Base-by-base conservation (phyloP, 1,284 basidiomycete species). In the Malassezia restricta region DNA sequence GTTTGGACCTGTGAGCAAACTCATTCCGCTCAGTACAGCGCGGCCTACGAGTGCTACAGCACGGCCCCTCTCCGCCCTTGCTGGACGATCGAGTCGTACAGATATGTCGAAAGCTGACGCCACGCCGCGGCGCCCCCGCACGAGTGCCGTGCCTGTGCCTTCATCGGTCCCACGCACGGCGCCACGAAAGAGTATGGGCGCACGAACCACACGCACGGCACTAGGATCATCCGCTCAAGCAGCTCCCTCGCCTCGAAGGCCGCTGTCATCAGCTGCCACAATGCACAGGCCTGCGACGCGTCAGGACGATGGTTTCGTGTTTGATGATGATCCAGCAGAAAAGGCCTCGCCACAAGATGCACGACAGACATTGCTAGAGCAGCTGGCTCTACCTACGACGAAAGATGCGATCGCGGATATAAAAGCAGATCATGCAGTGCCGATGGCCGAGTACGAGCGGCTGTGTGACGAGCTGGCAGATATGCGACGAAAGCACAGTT, bases 1-100 rank as follows among this genome's bases (percentile, higher is more conserved):
- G 40, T 98, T 96, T 71, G 84, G 91, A 30, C 82, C 84, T 6
- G 78, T 81, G 0, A 77, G 80, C 43, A 94, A 94, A 71, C 80
- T 96, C 24, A 53, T 62, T 4, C 56, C 56, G 14, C 46, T 68
- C 46, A 58, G 54, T 32, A 46, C 57, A 8, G 43, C 45, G 7
- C 58, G 65, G 15, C 62, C 62, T 0, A 63, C 56, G 29, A 66
- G 66, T 46, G 68, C 68, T 5, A 65, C 65, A 2, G 62, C 67
- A 5, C 61, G 69, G 8, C 69, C 69, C 4, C 63, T 63, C 30
- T 68, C 66, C 11, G 60, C 69, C 38, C 49, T 70, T 49, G 68
- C 68, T 9, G 56, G 55, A n/a, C 43, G 66, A 8, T 56, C 57
- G 6, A 58, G 63, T 11, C 61, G 64, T 6, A 58, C 65, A 0